phyloP scores from a whole-genome alignment of 78 protist species.

The Dictyostelium intermedium region DNA sequence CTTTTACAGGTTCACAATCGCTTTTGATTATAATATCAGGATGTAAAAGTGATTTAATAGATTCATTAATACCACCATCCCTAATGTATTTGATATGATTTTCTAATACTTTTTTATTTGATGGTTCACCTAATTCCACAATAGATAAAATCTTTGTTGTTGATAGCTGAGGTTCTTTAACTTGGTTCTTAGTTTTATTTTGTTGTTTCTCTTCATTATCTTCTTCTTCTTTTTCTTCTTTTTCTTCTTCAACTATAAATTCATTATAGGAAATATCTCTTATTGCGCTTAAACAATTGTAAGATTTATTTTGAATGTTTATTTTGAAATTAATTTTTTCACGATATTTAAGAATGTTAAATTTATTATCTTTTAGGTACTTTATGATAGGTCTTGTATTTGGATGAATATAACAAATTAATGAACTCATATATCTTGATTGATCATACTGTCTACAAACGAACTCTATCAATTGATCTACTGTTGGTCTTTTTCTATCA shows the following conservation, averaged over 20 bases:
- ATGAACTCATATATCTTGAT: neutral
- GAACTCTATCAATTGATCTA: neutral
- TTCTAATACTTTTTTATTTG: too few species aligned
- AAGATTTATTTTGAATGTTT: too few species aligned
- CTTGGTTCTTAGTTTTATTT: too few species aligned
- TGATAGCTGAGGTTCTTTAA: too few species aligned
- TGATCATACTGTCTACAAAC: neutral
- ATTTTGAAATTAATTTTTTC: too few species aligned
- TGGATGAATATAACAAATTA: neutral
- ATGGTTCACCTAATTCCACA: neutral
- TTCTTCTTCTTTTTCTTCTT: too few species aligned
- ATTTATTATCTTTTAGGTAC: neutral
- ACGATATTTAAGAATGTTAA: neutral
- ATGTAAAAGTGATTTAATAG: neutral
- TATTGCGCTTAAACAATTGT: neutral
- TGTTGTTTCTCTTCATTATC: too few species aligned
- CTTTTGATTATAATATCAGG: neutral
- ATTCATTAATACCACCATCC: too few species aligned
- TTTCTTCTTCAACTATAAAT: neutral
- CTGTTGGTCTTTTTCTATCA: neutral
- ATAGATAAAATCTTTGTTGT: neutral
- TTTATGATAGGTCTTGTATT: neutral
- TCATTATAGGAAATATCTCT: neutral
- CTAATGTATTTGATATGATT: too few species aligned
- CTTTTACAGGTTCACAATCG: neutral